Conservation (phyloP, 495 filamentous ascomycete genomes). For the Ascobolus immersus region DNA sequence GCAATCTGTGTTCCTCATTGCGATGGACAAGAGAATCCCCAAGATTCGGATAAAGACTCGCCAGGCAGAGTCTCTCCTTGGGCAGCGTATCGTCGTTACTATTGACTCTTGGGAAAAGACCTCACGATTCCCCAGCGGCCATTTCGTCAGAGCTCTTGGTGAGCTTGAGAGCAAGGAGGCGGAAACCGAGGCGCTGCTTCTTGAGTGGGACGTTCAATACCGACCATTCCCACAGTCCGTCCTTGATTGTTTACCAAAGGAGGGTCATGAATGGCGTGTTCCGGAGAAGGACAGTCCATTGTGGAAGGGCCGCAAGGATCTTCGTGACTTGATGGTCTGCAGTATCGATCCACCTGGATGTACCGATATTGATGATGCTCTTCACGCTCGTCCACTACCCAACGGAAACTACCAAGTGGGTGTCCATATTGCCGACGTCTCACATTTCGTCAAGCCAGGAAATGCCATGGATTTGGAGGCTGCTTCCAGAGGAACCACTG, state of each 20-base stretch:
- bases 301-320: slow-evolving; percentile 62
- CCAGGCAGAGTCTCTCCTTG: slow-evolving; percentile 63
- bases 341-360: slow-evolving; percentile 92
- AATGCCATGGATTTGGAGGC: slow-evolving; percentile 94
- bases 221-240: slow-evolving; percentile 89
- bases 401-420: slow-evolving; percentile 94
- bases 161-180: slow-evolving; percentile 86
- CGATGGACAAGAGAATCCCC: slow-evolving; percentile 91
- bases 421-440: slow-evolving; percentile 97
- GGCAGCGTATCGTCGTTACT: slow-evolving; percentile 78
- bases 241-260: slow-evolving; percentile 66
- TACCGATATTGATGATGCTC: slow-evolving; percentile 93
- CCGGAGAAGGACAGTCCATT: slow-evolving; percentile 56
- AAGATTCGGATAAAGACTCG: slow-evolving; percentile 84
- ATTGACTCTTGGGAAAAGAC: slow-evolving; percentile 90
- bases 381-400: slow-evolving; percentile 59
- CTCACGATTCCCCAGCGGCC: slow-evolving; percentile 72
- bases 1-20: slow-evolving; percentile 76
- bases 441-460: slow-evolving; percentile 89
- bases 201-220: slow-evolving; percentile 95
- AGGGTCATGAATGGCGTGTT: slow-evolving; percentile 88
- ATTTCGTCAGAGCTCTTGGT: slow-evolving; percentile 79
- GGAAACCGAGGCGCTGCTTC: slow-evolving; percentile 77
- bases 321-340: slow-evolving; percentile 68
- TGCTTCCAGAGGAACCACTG: slow-evolving; percentile 76